Evolutionary conservation across 139 green algal species (phyloP).

Genomic region (Coelastrella sp.): DNA sequence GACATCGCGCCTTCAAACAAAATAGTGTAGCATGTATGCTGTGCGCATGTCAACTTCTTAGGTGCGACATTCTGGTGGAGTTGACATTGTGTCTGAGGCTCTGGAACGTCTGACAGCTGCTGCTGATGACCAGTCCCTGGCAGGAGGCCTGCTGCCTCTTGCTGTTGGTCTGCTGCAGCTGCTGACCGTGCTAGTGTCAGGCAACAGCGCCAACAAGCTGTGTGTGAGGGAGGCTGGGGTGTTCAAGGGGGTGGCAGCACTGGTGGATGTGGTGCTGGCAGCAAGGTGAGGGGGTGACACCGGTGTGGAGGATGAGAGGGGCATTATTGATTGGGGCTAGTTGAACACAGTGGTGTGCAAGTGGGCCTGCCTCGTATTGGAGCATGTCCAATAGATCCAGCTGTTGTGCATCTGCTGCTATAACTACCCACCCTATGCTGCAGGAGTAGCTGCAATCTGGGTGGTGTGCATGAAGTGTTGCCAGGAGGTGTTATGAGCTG

Average conservation of each 20-base stretch:
- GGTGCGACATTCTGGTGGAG: constrained; percentile 22
- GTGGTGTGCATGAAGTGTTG: no score
- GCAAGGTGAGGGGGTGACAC: background rate
- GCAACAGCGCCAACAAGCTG: constrained; percentile 62
- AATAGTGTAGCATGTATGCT: no score
- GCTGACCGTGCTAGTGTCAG: constrained; percentile 45
- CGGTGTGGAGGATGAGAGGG: background rate
- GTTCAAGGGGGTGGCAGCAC: constrained; percentile 42
- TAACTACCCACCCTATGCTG: no score
- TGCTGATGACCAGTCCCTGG: background rate
- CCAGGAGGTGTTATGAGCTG: no score
- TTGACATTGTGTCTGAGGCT: constrained; percentile 48
- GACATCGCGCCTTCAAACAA: no score
- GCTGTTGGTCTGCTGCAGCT: constrained; percentile 42
- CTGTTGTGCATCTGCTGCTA: no score
- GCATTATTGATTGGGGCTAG: no score
- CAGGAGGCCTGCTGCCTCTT: constrained; percentile 50
- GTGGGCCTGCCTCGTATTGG: no score
- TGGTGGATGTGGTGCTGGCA: constrained; percentile 40
- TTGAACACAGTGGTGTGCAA: no score
- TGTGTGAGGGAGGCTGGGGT: constrained; percentile 52
- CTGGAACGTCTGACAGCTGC: background rate
- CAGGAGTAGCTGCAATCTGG: no score
- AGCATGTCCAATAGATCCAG: no score
- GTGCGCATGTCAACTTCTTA: background rate